Conservation (phyloP, 2,329 filamentous ascomycete species). For the Epicoccum sorghinum region DNA sequence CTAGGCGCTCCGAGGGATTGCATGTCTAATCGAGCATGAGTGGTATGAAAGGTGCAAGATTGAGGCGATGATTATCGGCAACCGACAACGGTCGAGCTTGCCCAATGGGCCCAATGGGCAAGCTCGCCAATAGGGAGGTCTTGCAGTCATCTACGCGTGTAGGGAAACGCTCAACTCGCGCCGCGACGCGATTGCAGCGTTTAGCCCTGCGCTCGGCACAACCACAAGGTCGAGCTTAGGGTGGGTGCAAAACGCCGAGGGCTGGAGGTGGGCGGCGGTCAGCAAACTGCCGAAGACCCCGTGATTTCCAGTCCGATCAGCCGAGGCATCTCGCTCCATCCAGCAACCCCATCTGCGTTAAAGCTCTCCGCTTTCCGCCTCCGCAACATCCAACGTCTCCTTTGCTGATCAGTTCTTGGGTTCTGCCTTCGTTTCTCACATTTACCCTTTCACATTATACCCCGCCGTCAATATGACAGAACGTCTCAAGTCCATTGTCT, state of each 20-base stretch:
- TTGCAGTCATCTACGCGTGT: too few species aligned
- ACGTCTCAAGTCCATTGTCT: slow-evolving; percentile 84
- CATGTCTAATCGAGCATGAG: too few species aligned
- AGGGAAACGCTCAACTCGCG: too few species aligned
- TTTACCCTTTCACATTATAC: background rate
- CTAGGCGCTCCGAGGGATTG: too few species aligned
- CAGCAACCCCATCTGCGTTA: slow-evolving; percentile 51
- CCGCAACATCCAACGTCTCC: slow-evolving; percentile 13
- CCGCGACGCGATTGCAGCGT: too few species aligned
- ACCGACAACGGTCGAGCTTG: background rate
- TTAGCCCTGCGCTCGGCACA: slow-evolving; percentile 3
- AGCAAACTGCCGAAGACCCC: slow-evolving; percentile 17
- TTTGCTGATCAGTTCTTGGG: background rate
- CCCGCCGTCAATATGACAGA: slow-evolving; percentile 59
- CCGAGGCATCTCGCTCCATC: slow-evolving; percentile 49
- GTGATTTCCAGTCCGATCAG: slow-evolving; percentile 23
- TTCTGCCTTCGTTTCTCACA: background rate
- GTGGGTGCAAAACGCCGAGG: slow-evolving; percentile 1
- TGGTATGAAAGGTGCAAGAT: too few species aligned
- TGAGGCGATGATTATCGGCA: too few species aligned
- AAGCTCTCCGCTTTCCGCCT: slow-evolving; percentile 50
- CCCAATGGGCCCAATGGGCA: too few species aligned
- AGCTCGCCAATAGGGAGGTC: background rate
- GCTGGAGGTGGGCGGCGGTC: slow-evolving; percentile 5
- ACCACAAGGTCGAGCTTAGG: background rate